These are phyloP conservation scores for Apiospora pterosperma DNA, from an alignment of 2,329 filamentous ascomycete species.

Conservation along the genomic window DNA sequence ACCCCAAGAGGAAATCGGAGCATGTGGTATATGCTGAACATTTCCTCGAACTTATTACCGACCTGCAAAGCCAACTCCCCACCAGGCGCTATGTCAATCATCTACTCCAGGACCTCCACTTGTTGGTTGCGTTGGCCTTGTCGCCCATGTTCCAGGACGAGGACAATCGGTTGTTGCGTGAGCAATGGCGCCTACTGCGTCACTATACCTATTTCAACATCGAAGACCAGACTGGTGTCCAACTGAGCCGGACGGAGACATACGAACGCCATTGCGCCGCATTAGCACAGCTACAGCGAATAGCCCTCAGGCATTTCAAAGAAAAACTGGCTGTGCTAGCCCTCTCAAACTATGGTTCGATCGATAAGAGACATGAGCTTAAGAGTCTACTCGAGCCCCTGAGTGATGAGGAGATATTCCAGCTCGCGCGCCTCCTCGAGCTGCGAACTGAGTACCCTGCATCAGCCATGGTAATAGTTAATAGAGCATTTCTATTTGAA, in stretches of 20 bases:
- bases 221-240: slow-evolving; percentile 82
- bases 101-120: slow-evolving; percentile 79
- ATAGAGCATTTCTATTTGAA: slow-evolving; percentile 66
- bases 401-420: slow-evolving; percentile 68
- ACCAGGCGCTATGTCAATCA: slow-evolving; percentile 93
- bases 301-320: slow-evolving; percentile 77
- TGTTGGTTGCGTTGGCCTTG: slow-evolving; percentile 72
- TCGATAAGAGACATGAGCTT: slow-evolving; percentile 77
- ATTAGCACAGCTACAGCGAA: slow-evolving; percentile 76
- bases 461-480: slow-evolving; percentile 58
- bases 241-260: slow-evolving; percentile 67
- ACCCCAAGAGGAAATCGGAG: slow-evolving; percentile 50
- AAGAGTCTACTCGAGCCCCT: slow-evolving; percentile 70
- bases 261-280: slow-evolving; percentile 76
- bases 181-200: slow-evolving; percentile 73
- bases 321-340: slow-evolving; percentile 89
- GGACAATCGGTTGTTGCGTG: slow-evolving; percentile 72
- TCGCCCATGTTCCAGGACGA: slow-evolving; percentile 77
- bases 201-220: slow-evolving; percentile 89
- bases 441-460: slow-evolving; percentile 80
- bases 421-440: slow-evolving; percentile 68
- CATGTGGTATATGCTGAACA: slow-evolving; percentile 82
- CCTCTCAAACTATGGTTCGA: slow-evolving; percentile 85
- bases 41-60: slow-evolving; percentile 86
- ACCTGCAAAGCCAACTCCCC: slow-evolving; percentile 88